Percentiles rank a stretch among this genome's conserved stretches.
These are phyloP conservation scores for Pleurozium schreberi DNA, from an alignment of 225 moss, liverwort and hornwort genomes.

Conservation along the genomic window DNA sequence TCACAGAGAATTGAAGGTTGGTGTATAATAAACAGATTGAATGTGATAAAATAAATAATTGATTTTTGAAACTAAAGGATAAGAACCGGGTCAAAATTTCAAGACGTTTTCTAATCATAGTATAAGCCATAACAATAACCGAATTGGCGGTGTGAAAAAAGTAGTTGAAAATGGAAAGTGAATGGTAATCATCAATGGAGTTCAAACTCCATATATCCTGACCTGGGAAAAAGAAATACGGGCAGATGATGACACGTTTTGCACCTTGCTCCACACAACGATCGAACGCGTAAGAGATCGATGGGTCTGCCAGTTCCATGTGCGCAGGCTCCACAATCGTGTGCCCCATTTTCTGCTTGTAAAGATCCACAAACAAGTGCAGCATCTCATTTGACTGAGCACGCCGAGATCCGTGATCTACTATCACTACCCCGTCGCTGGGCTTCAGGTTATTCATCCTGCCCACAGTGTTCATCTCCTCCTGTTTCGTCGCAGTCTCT, in stretches of 20 bases:
- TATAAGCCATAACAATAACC: not conserved
- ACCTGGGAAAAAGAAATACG: constrained; percentile 75
- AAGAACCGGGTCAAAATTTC: not conserved
- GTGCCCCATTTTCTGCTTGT: constrained; percentile 63
- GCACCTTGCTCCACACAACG: constrained; percentile 84
- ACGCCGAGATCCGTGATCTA: constrained; percentile 83
- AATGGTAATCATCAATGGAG: not conserved
- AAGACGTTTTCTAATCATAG: not conserved
- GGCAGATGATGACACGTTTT: constrained; percentile 65
- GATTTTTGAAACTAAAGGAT: not conserved
- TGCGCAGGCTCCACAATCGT: constrained; percentile 79
- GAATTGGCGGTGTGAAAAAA: not conserved
- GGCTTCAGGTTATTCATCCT: constrained; percentile 2
- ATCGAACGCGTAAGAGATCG: constrained; percentile 78
- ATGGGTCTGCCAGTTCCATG: constrained; percentile 84
- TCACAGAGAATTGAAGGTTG: no score
- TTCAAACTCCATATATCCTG: not conserved
- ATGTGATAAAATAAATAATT: not conserved
- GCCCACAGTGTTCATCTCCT: not conserved
- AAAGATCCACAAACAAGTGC: constrained; percentile 68
- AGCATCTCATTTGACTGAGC: constrained; percentile 78
- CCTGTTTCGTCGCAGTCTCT: not conserved
- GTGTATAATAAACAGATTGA: not conserved
- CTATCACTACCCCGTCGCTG: constrained; percentile 66
- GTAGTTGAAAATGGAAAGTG: not conserved